These are phyloP conservation scores for Xerocomus brunneocitrinus DNA, from an alignment of 768 basidiomycete genomes.

Conservation along the genomic window DNA sequence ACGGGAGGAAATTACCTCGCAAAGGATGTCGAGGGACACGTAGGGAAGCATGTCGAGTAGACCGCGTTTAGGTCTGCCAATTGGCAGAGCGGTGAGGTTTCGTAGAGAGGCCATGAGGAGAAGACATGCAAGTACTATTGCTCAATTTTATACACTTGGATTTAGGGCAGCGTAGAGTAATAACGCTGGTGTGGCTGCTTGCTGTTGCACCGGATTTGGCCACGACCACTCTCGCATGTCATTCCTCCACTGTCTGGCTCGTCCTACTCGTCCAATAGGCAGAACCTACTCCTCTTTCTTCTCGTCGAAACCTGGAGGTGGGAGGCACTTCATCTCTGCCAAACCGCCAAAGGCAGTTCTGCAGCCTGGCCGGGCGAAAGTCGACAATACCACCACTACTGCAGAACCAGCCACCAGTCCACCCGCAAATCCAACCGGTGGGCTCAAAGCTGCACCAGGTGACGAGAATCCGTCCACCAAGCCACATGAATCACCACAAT, in stretches of 20 bases:
- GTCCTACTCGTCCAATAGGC: slow-evolving; percentile 41
- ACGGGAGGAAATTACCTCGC: slow-evolving; percentile 13
- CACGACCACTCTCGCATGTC: slow-evolving; percentile 38
- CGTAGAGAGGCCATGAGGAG: slow-evolving; percentile 8
- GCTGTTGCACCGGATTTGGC: neutral
- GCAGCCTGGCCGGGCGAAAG: slow-evolving; percentile 36
- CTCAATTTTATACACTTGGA: neutral
- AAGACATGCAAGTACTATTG: neutral
- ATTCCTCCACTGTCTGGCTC: slow-evolving; percentile 46
- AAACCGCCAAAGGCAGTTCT: slow-evolving; percentile 54
- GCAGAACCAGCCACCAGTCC: slow-evolving; percentile 22
- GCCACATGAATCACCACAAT: slow-evolving; percentile 21
- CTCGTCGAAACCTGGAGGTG: slow-evolving; percentile 73
- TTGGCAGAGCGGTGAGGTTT: neutral
- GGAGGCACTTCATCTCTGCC: slow-evolving; percentile 67
- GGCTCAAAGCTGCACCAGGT: slow-evolving; percentile 13
- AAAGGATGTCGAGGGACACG: slow-evolving; percentile 28
- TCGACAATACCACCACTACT: slow-evolving; percentile 36
- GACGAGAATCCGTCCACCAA: slow-evolving; percentile 29
- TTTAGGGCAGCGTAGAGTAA: no score
- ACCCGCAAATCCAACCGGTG: slow-evolving; percentile 9
- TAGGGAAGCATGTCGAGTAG: slow-evolving; percentile 32
- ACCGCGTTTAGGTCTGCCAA: slow-evolving; percentile 12
- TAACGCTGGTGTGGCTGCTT: neutral
- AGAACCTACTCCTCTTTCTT: slow-evolving; percentile 76